These are phyloP conservation scores for Lactifluus pinguis DNA, from an alignment of 768 basidiomycete genomes.

Conservation along the genomic window DNA sequence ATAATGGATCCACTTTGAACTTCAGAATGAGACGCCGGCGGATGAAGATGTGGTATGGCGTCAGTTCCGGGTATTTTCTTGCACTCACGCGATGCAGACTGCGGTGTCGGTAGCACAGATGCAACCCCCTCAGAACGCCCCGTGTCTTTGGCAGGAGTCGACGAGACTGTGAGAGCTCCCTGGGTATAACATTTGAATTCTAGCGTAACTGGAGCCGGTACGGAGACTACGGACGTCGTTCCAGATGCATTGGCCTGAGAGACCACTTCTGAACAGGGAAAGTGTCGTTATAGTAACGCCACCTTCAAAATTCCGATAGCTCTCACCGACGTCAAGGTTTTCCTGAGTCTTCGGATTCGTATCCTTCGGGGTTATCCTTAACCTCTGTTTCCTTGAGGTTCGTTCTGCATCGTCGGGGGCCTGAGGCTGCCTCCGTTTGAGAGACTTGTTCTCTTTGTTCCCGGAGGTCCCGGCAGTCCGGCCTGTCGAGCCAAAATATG, in stretches of 20 bases:
- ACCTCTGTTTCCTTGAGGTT: neutral
- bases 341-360: neutral
- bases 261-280: neutral
- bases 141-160: neutral
- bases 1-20: neutral
- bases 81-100: neutral
- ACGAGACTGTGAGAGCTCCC: neutral
- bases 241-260: neutral
- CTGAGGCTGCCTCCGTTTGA: slow-evolving; percentile 3
- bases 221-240: slow-evolving; percentile 7
- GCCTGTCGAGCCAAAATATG: slow-evolving; percentile 1
- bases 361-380: neutral
- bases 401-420: neutral
- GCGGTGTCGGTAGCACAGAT: neutral
- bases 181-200: neutral
- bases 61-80: neutral
- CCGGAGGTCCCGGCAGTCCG: neutral
- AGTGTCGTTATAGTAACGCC: neutral
- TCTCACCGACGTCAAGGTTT: neutral
- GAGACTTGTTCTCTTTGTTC: slow-evolving; percentile 5
- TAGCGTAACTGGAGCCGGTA: neutral
- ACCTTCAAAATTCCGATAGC: neutral
- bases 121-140: neutral
- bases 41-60: neutral
- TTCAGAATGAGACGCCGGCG: neutral